A percentile compares a stretch with the other conserved stretches of the same genome.
Conservation (phyloP, 805 yeast species). For the Barnettozyma siamensis region DNA sequence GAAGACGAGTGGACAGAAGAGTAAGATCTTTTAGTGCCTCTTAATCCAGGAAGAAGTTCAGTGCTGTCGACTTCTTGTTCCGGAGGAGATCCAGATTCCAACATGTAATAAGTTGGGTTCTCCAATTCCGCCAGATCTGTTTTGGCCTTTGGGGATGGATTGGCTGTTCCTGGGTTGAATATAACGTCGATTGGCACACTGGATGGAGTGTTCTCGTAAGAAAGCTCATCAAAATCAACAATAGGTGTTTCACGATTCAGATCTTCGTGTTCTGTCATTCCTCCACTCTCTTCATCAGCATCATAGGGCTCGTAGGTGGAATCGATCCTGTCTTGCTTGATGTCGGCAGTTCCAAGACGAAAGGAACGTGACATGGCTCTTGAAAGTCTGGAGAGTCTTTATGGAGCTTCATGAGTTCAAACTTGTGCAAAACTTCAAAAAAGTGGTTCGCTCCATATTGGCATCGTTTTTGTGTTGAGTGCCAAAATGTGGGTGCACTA, state of each 20-base stretch:
- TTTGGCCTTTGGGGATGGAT: not conserved
- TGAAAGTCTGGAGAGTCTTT: no score
- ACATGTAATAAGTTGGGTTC: slow-evolving; percentile 9
- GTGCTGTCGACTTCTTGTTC: not conserved
- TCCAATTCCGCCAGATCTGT: slow-evolving; percentile 1
- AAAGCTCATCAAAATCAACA: not conserved
- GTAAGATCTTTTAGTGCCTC: not conserved
- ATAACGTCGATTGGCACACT: not conserved
- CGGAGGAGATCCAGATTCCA: slow-evolving; percentile 4
- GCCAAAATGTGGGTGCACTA: no score
- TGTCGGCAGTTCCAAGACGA: not conserved
- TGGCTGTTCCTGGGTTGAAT: not conserved
- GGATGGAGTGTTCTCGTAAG: not conserved
- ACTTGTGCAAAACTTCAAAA: no score
- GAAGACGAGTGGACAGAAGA: not conserved
- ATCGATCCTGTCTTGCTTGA: not conserved
- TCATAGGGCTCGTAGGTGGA: not conserved
- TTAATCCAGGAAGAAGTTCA: slow-evolving; percentile 2
- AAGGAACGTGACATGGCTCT: not conserved
- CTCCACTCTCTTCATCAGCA: no score
- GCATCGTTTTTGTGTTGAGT: no score
- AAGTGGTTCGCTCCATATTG: no score
- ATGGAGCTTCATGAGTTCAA: no score
- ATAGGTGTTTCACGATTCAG: no score
- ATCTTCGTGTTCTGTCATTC: no score